Conservation (phyloP, 148 eudicot genomes). For the Rhododendron mucronatum region DNA sequence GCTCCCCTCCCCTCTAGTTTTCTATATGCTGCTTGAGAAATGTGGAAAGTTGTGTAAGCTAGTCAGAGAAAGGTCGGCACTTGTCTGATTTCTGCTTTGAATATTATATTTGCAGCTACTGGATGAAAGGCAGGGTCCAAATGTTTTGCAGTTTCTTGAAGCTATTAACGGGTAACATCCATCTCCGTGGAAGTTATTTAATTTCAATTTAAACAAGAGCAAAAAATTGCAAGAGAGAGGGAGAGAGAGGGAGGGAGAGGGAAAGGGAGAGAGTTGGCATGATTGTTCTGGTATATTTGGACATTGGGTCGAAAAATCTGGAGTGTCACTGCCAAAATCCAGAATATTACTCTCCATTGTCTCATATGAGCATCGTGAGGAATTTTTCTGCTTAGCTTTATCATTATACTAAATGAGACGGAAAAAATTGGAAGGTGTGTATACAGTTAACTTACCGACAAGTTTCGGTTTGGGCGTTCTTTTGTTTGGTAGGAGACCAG, state of each 20-base stretch:
- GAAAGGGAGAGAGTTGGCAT: neutral
- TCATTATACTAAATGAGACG: neutral
- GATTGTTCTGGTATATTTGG: neutral
- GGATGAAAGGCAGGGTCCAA: constrained; percentile 65
- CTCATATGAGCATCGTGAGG: neutral
- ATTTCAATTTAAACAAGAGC: neutral
- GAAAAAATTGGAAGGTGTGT: neutral
- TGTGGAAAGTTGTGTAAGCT: neutral
- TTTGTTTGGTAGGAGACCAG: constrained; percentile 65
- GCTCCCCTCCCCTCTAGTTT: neutral
- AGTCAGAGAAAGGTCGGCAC: neutral
- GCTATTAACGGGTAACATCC: constrained; percentile 67
- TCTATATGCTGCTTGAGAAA: neutral
- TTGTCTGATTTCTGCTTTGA: constrained; percentile 1
- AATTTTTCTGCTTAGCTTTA: neutral
- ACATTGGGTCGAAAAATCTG: neutral
- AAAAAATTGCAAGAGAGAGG: neutral
- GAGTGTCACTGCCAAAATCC: neutral
- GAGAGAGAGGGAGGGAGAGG: neutral
- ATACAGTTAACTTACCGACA: neutral
- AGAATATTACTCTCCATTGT: neutral
- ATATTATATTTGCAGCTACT: constrained; percentile 50
- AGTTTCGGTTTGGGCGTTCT: neutral
- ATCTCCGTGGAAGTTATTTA: neutral
- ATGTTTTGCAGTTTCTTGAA: constrained; percentile 74